phyloP scores from a whole-genome alignment of 148 eudicot genomes.

The Simmondsia chinensis region DNA sequence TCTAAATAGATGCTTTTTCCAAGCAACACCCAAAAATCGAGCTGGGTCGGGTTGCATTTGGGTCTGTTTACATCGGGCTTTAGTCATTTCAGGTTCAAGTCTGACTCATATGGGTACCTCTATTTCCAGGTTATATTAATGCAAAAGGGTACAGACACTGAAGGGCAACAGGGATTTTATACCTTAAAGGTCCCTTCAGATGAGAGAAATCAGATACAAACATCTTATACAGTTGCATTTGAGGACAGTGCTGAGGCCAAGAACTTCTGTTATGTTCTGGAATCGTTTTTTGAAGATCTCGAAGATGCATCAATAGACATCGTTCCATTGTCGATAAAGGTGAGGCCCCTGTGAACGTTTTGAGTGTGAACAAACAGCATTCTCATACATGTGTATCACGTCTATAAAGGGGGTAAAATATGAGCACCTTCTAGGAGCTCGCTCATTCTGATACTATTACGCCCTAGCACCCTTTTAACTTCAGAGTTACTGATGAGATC shows the following conservation, averaged over 20 bases:
- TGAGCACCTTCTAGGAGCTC: no score
- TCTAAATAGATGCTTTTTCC: no score
- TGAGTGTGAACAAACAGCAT: not conserved
- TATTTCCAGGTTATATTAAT: conserved; percentile 52
- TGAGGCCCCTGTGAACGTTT: conserved; percentile 17
- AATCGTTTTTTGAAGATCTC: conserved; percentile 62
- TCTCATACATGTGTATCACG: no score
- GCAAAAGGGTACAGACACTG: conserved; percentile 37
- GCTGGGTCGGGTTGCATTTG: not conserved
- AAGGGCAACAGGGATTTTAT: conserved; percentile 38
- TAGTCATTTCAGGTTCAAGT: not conserved
- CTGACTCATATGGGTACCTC: conserved; percentile 4
- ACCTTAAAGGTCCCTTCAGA: conserved; percentile 28
- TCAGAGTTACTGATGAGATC: no score
- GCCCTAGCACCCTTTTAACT: no score
- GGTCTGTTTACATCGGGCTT: not conserved
- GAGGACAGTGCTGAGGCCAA: conserved; percentile 82
- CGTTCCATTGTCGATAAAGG: conserved; percentile 54
- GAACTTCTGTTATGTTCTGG: conserved; percentile 72
- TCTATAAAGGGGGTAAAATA: no score
- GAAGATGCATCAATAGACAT: conserved; percentile 44
- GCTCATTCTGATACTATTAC: no score
- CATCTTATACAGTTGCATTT: conserved; percentile 62
- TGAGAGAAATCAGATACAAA: conserved; percentile 10
- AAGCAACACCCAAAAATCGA: no score